These are phyloP conservation scores for Pythium sukuiense DNA, from an alignment of 352 stramenopile species.

Conservation along the genomic window DNA sequence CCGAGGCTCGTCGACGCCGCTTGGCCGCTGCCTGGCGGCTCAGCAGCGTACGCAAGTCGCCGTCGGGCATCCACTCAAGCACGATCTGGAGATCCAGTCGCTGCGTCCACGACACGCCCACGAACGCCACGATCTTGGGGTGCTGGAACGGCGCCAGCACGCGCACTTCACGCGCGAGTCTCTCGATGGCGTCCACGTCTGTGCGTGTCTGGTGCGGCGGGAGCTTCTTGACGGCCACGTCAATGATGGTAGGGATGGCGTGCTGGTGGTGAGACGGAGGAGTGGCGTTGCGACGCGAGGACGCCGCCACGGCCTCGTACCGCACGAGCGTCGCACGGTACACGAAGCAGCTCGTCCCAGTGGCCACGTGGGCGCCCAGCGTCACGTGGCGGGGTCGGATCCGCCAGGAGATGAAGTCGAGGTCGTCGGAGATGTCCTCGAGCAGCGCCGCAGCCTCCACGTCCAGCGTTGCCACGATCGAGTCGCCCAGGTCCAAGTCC, in stretches of 20 bases:
- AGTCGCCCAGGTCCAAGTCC: slow-evolving; percentile 6
- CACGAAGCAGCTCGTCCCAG: slow-evolving; percentile 9
- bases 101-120: slow-evolving; percentile 50
- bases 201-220: slow-evolving; percentile 9
- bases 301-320: not conserved
- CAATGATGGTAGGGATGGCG: not conserved
- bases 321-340: not conserved
- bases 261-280: not conserved
- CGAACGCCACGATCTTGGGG: slow-evolving; percentile 50
- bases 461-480: slow-evolving; percentile 2
- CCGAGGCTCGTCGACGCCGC: not conserved
- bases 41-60: slow-evolving; percentile 45
- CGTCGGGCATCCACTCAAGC: slow-evolving; percentile 54
- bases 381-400: slow-evolving; percentile 2
- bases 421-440: slow-evolving; percentile 15
- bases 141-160: slow-evolving; percentile 52
- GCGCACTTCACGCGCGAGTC: slow-evolving; percentile 49
- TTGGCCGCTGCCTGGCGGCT: slow-evolving; percentile 3
- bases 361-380: slow-evolving; percentile 4
- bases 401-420: slow-evolving; percentile 11
- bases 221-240: slow-evolving; percentile 16
- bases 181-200: slow-evolving; percentile 11
- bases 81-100: slow-evolving; percentile 50
- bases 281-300: not conserved
- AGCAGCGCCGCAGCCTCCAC: slow-evolving; percentile 6